Evolutionary conservation across 2,329 filamentous ascomycete genomes (phyloP), one percentile per base, ranked within the genome.

Genomic region (Neospermospora avenae): DNA sequence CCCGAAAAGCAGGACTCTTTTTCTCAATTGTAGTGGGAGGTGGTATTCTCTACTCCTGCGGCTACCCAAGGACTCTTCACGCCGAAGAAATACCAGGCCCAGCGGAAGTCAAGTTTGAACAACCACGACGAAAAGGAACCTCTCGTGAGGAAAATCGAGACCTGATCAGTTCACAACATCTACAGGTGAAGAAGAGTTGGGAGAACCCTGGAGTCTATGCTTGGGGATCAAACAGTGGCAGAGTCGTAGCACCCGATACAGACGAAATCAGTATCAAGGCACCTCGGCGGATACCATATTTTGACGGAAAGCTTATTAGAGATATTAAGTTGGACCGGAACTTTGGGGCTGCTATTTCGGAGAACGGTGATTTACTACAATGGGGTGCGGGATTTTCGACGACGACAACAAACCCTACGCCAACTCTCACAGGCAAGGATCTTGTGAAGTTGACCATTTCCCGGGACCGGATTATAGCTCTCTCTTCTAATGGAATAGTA

Each of bases 151-250:
- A 91, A 65, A 87, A 87, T 64, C 77, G 89, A 59, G 89, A 92
- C 58, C 75, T 89, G 59, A 85, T 96, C 67, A 93, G 89, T 71
- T 90, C 89, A 11, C 91, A 96, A 73, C 91, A 96, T 75, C 77
- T 91, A 5, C 93, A 97, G 77, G 89, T 96, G 60, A 91, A 90
- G 77, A 85, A 84, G 71, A 96, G 90, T 74, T 86, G 83, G 81
- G 84, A 85, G 74, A 87, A 90, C 62, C 93, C 95, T 0, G 95
- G 93, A 1, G 89, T 98, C 0, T 98, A 96, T 75, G 86, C 89
- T 4, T 99, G 95, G 93, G 95, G 95, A 0, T 91, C 89, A 18
- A 99, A 99, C 70, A 78, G 80, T 16, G 91, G 92, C 62, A 84
- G 83, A 67, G 93, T 96, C n/a, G 90, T 90, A 39, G 92, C 93